Evolutionary conservation across 768 basidiomycete species (phyloP).

Genomic region (Daedaleopsis nitida): DNA sequence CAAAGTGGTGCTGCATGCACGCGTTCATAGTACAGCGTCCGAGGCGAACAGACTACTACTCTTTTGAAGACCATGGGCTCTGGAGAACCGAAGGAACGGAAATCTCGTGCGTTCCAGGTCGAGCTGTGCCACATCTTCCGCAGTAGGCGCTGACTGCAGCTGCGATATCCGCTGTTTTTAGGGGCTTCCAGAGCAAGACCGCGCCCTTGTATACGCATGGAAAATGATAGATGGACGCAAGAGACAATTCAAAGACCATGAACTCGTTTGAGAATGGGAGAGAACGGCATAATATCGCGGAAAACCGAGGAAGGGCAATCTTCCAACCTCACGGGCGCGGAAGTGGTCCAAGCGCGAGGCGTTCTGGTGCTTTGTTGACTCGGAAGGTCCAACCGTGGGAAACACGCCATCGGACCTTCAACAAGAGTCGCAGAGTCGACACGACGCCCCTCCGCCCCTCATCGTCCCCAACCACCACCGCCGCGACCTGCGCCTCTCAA

Average conservation of each 20-base stretch:
- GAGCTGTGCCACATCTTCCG: not conserved
- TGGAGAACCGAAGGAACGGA: not conserved
- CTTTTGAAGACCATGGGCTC: not conserved
- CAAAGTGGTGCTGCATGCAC: too few species aligned
- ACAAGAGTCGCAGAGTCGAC: slow-evolving; percentile 24
- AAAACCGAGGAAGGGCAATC: slow-evolving; percentile 7
- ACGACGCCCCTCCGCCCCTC: slow-evolving; percentile 25
- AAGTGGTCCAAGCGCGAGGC: slow-evolving; percentile 22
- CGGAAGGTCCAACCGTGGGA: slow-evolving; percentile 31
- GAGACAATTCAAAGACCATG: not conserved
- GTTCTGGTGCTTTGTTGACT: slow-evolving; percentile 21
- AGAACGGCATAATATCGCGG: not conserved
- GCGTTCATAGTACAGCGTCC: not conserved
- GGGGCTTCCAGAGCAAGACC: not conserved
- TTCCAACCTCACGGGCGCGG: slow-evolving; percentile 18
- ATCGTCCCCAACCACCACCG: slow-evolving; percentile 28
- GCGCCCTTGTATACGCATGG: not conserved
- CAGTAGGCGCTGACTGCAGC: not conserved
- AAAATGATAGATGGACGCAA: not conserved
- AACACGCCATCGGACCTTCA: slow-evolving; percentile 29
- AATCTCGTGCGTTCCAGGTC: not conserved
- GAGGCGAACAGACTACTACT: not conserved
- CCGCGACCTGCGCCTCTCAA: slow-evolving; percentile 18
- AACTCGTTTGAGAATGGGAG: not conserved
- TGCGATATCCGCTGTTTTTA: not conserved